phyloP scores from a whole-genome alignment of 371 early-diverging fungal genomes.

The Rhizopus stolonifer region DNA sequence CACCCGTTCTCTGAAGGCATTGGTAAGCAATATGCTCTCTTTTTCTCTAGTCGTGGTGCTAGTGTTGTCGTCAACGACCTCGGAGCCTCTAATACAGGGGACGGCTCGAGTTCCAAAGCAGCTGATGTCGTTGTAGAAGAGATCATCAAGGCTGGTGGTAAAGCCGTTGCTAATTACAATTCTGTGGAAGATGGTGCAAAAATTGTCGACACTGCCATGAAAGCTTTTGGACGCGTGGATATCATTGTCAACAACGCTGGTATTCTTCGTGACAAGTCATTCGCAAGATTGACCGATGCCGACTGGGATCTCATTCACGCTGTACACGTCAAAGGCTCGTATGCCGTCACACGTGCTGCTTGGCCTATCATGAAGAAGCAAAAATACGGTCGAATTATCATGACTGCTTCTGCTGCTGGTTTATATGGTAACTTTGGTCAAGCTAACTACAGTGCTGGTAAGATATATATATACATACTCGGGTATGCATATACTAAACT shows the following conservation, averaged over 20 bases:
- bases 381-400: constrained; percentile 85
- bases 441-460: constrained; percentile 88
- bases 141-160: constrained; percentile 87
- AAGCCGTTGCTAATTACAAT: constrained; percentile 97
- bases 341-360: constrained; percentile 94
- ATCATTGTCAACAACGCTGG: constrained; percentile 98
- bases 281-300: constrained; percentile 91
- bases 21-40: constrained; percentile 89
- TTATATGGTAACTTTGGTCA: constrained; percentile 99
- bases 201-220: constrained; percentile 94
- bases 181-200: constrained; percentile 95
- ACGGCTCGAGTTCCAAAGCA: constrained; percentile 72
- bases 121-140: constrained; percentile 97
- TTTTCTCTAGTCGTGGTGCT: constrained; percentile 88
- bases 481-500: background rate
- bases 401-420: constrained; percentile 93
- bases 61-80: constrained; percentile 92
- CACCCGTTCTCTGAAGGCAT: constrained; percentile 54
- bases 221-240: constrained; percentile 94
- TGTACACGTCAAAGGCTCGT: constrained; percentile 94
- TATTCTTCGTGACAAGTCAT: constrained; percentile 94
- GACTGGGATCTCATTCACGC: constrained; percentile 95
- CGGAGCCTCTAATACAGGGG: constrained; percentile 82
- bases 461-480: constrained; percentile 1
- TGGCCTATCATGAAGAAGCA: constrained; percentile 96